These are phyloP conservation scores for Lachnellula suecica DNA, from an alignment of 2,329 filamentous ascomycete species.

Conservation along the genomic window DNA sequence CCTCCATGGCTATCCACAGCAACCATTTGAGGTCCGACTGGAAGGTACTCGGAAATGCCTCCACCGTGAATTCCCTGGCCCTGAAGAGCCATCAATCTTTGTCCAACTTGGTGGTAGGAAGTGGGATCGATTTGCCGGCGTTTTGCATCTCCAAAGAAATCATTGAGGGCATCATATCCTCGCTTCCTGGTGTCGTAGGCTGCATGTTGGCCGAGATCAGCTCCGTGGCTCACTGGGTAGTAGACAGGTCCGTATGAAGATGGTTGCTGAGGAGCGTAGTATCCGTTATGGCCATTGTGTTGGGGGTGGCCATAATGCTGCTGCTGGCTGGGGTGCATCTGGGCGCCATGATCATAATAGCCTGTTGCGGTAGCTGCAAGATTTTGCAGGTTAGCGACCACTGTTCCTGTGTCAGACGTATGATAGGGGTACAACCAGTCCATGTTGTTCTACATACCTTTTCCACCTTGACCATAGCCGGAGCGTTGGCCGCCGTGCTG, in stretches of 20 bases:
- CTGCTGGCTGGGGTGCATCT: constrained; percentile 57
- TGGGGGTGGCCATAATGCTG: constrained; percentile 53
- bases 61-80: constrained; percentile 62
- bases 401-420: constrained; percentile 29
- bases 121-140: constrained; percentile 84
- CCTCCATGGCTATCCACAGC: constrained; percentile 51
- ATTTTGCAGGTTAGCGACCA: constrained; percentile 33
- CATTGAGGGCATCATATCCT: constrained; percentile 83
- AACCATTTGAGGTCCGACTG: constrained; percentile 48
- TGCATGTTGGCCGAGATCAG: constrained; percentile 63
- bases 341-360: constrained; percentile 64
- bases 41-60: constrained; percentile 56
- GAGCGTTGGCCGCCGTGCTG: constrained; percentile 29
- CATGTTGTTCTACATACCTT: constrained; percentile 31
- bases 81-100: constrained; percentile 81
- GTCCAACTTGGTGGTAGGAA: constrained; percentile 89
- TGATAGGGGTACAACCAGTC: constrained; percentile 23
- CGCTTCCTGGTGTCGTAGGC: constrained; percentile 76
- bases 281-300: constrained; percentile 49
- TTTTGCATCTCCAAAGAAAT: constrained; percentile 93
- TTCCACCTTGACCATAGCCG: constrained; percentile 52
- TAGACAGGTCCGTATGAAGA: constrained; percentile 71
- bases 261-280: constrained; percentile 52
- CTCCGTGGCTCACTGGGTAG: constrained; percentile 67
- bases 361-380: constrained; percentile 31